Evolutionary conservation across 768 basidiomycete genomes (phyloP).

Genomic region (Trametes coccinea): DNA sequence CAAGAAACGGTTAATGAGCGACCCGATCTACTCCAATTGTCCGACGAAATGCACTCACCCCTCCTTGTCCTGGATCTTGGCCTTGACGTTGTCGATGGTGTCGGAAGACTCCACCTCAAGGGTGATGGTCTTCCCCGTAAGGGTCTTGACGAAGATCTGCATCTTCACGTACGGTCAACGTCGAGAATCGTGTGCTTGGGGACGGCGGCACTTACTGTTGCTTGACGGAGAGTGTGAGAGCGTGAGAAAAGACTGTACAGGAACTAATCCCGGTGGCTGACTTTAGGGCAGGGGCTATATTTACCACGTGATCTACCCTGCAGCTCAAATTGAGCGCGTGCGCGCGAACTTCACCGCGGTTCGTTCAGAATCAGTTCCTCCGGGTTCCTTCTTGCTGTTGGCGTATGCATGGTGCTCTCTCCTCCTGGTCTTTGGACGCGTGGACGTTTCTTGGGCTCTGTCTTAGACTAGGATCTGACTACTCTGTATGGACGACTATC

Average conservation of each 20-base stretch:
- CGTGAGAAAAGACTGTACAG: constrained; percentile 36
- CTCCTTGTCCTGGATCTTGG: constrained; percentile 78
- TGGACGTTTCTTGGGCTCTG: too few relatives aligned
- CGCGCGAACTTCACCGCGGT: neutral
- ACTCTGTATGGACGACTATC: too few relatives aligned
- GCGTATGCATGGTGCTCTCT: neutral
- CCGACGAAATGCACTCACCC: constrained; percentile 42
- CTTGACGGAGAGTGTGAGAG: constrained; percentile 24
- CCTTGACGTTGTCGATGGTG: constrained; percentile 96
- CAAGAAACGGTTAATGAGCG: neutral
- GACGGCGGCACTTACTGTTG: constrained; percentile 25
- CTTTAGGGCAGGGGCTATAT: constrained; percentile 29
- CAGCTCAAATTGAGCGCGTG: neutral
- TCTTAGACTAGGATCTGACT: too few relatives aligned
- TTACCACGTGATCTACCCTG: constrained; percentile 3
- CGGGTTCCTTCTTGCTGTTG: too few relatives aligned
- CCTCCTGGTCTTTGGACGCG: too few relatives aligned
- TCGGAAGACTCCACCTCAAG: constrained; percentile 97
- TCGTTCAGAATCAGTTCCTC: neutral
- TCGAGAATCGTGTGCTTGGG: constrained; percentile 22
- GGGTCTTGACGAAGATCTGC: constrained; percentile 82
- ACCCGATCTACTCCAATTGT: neutral
- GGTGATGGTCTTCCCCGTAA: constrained; percentile 97
- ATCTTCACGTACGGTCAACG: constrained; percentile 32
- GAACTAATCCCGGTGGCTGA: constrained; percentile 27